These are phyloP conservation scores for Auxenochlorella pyrenoidosa DNA, from an alignment of 139 green algal species.

Conservation along the genomic window DNA sequence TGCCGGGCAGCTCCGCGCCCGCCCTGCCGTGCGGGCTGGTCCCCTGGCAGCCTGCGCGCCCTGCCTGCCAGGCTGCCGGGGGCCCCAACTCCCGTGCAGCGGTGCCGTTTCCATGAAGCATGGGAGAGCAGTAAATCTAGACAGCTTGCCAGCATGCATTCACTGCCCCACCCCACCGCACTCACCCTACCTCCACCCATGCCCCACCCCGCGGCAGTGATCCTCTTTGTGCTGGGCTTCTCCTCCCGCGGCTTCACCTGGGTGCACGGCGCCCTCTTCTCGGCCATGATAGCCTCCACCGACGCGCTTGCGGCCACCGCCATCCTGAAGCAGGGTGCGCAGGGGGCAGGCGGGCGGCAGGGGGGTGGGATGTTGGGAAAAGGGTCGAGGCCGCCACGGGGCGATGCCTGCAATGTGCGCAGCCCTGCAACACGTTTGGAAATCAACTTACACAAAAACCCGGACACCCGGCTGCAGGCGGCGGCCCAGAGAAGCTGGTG, in stretches of 20 bases:
- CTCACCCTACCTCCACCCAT: neutral
- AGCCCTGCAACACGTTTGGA: neutral
- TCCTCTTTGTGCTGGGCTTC: conserved; percentile 80
- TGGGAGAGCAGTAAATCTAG: too few species aligned
- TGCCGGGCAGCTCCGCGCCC: neutral
- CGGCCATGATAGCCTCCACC: conserved; percentile 79
- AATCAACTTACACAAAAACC: too few species aligned
- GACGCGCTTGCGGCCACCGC: conserved; percentile 82
- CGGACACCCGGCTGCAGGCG: too few species aligned
- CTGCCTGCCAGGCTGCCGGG: neutral
- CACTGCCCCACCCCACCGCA: neutral
- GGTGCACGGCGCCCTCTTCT: conserved; percentile 78
- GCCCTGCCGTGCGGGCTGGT: neutral
- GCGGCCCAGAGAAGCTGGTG: conserved; percentile 75
- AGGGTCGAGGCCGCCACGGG: too few species aligned
- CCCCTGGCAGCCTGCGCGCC: too few species aligned
- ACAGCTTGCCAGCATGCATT: too few species aligned
- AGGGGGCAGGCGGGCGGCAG: too few species aligned
- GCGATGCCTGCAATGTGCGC: neutral
- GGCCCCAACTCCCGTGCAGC: too few species aligned
- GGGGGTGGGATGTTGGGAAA: too few species aligned
- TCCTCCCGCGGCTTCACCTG: conserved; percentile 67
- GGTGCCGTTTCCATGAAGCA: neutral
- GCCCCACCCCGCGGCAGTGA: conserved; percentile 43
- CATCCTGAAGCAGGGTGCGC: conserved; percentile 72